A percentile compares a stretch with the other conserved stretches of the same genome.
Evolutionary conservation across 306 rosid genomes (phyloP).

Genomic region (Arachis hypogaea): DNA sequence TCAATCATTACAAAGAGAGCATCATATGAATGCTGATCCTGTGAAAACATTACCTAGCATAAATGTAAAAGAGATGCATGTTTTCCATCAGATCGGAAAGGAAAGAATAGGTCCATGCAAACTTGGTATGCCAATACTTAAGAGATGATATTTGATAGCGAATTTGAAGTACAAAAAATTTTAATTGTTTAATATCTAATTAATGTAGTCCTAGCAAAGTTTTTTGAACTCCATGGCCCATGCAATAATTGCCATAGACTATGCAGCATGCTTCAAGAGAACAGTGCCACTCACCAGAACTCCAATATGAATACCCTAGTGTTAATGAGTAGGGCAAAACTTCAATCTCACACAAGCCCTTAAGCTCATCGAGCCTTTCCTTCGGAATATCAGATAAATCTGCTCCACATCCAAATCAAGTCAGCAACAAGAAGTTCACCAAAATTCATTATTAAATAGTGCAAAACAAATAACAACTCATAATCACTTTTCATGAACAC

Average conservation of each 20-base stretch:
- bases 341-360: constrained; percentile 69
- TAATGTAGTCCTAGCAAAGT: neutral
- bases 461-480: neutral
- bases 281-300: constrained; percentile 64
- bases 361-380: constrained; percentile 63
- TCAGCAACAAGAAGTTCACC: constrained; percentile 22
- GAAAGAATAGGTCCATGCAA: constrained; percentile 1
- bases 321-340: constrained; percentile 79
- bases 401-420: constrained; percentile 40
- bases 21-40: neutral
- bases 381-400: constrained; percentile 78
- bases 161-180: neutral
- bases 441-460: neutral
- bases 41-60: neutral
- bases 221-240: neutral
- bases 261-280: constrained; percentile 21
- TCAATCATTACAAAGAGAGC: constrained; percentile 25
- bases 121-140: neutral
- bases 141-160: neutral
- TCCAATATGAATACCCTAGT: constrained; percentile 91
- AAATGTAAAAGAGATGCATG: neutral
- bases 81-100: neutral
- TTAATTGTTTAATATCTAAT: neutral
- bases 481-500: neutral
- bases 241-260: neutral